Evolutionary conservation across 208 protist species (phyloP), one percentile per base, ranked within the genome.

Genomic region (Borovskyia barvae): DNA sequence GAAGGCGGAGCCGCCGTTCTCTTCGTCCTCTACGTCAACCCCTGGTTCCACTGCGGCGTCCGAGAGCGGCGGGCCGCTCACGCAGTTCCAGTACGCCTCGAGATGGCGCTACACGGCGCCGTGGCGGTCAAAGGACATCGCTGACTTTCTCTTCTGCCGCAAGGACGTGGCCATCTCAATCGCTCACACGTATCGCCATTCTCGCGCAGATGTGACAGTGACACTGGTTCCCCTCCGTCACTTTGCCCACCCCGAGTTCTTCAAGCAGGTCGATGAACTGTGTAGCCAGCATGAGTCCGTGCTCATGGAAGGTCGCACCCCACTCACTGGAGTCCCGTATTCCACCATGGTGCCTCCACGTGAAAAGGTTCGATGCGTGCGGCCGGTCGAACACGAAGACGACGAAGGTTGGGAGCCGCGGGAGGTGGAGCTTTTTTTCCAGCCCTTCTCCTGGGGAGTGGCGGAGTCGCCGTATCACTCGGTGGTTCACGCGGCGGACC

Each of bases 381-480:
- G 81, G 6, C 85, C 82, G 19, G 29, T 35, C 0, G 84, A 81
- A 14, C 40, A 85, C 57, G 82, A 94, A 30, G 87, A 94, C 55
- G 72, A 82, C 40, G 87, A 94, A 48, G 87, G 84, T 20, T 94
- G 87, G 84, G 83, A 94, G 70, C 87, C 84, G 42, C 71, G 80
- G 14, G 83, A 87, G 55, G 66, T 82, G 37, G 77, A 84, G 57
- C 30, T 25, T 1, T 94, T 90, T 67, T 91, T 83, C 57, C 87
- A 94, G 66, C 87, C 87, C 32, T 91, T 90, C 62, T 94, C 87
- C 8, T 94, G 87, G 84, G 87, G 87, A n/a, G 83, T 94, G 0
- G 64, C 54, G n/a, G 69, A 82, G 29, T 90, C 82, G 11, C 75
- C 80, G 8, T 68, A 76, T 45, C 76, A 82, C 64, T 92, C 87